These are phyloP conservation scores for Quercus tomentella DNA, from an alignment of 331 rosid species.

Conservation along the genomic window DNA sequence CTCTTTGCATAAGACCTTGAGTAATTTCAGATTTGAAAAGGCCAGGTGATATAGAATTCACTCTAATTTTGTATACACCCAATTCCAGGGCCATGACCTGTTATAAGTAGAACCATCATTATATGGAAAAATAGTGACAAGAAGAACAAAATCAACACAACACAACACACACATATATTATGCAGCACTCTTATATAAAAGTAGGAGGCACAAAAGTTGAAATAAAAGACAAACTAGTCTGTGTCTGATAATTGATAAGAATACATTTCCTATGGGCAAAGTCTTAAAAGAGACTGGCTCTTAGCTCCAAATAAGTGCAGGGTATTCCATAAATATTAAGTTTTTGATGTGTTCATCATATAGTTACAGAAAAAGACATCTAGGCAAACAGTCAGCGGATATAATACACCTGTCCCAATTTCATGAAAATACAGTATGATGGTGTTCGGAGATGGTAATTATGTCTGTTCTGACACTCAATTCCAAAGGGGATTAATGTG, in stretches of 20 bases:
- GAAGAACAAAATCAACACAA: no score
- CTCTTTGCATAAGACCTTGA: conserved; percentile 42
- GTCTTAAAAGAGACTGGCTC: background rate
- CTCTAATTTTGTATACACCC: conserved; percentile 65
- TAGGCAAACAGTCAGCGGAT: background rate
- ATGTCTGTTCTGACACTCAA: background rate
- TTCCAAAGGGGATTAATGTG: background rate
- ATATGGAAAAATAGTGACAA: no score
- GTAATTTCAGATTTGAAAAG: conserved; percentile 83
- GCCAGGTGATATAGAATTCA: conserved; percentile 73
- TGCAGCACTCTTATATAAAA: background rate
- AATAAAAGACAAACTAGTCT: background rate
- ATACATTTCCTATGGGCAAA: background rate
- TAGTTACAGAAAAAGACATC: background rate
- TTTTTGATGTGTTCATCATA: background rate
- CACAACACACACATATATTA: background rate
- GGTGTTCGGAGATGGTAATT: background rate
- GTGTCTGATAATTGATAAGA: no score
- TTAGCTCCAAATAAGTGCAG: background rate
- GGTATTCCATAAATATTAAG: no score
- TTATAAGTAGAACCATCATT: background rate
- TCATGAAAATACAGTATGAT: background rate
- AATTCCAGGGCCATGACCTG: conserved; percentile 80
- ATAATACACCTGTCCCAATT: background rate
- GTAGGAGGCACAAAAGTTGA: background rate